Evolutionary conservation across 2,329 filamentous ascomycete species (phyloP), one percentile per base, ranked within the genome.

Genomic region (Colletotrichum incanum): DNA sequence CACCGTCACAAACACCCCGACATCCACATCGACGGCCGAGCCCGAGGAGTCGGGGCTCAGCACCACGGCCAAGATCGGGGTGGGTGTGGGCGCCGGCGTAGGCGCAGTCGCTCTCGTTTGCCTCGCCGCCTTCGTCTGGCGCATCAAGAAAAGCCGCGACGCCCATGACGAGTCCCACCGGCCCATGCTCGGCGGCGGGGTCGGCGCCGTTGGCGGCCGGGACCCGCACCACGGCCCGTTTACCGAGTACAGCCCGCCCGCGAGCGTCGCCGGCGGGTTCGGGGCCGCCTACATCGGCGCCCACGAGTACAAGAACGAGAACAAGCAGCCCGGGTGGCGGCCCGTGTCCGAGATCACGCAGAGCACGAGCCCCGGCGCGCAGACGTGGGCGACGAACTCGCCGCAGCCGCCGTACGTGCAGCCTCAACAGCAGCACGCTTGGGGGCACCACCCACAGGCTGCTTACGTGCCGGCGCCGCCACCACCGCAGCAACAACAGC

Each of bases 31-130:
- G 1, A 31, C 68, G 1, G 49, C 58, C 3, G 37, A 37, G 6
- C 37, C 54, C 18, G 70, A 71, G 2, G 45, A 54, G 8, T 65
- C 18, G 39, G 73, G 76, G 11, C 78, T 86, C 16, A 80, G 82
- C 5, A 81, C 79, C 0, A 78, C 78, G 7, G 79, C 80, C 5
- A 84, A 81, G 26, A 79, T 84, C 54, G 85, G 83, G 12, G 78
- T 86, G 12, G 84, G 81, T 7, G 79, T 83, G 0, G 84, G 84
- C 14, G 78, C 80, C 3, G 78, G 72, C 23, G 76, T 80, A 43
- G 80, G 79, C 7, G 71, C 64, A 16, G 60, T 78, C 20, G 77
- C 73, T 0, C 70, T 76, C 2, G 71, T 73, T 1, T 49, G 59
- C 16, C 43, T 74, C 20, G 20, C 56, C 14, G 62, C 55, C 45